Conservation (phyloP, 1,284 basidiomycete species). For the Rhodotorula sp. region DNA sequence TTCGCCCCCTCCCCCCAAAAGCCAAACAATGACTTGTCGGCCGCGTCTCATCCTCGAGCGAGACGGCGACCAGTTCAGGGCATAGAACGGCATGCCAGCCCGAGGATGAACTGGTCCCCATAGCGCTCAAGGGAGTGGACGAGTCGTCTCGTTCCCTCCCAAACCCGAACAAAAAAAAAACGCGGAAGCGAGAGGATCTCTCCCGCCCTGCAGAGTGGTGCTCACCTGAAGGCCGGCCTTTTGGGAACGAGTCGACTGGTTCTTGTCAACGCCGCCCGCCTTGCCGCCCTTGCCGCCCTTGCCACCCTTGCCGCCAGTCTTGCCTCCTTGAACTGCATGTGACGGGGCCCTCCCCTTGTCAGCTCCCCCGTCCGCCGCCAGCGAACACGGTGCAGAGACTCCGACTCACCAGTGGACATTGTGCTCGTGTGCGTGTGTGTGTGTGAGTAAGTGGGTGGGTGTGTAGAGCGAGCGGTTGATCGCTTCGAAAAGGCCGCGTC, state of each 20-base stretch:
- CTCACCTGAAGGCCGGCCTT: conserved; percentile 80
- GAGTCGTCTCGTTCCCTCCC: neutral
- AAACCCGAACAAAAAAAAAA: neutral
- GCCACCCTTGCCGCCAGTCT: conserved; percentile 52
- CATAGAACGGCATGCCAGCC: too few species aligned
- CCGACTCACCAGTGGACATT: conserved; percentile 23
- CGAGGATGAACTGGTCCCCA: neutral
- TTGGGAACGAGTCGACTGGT: conserved; percentile 68
- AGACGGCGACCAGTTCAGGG: neutral
- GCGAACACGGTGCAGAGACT: neutral
- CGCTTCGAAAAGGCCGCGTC: neutral
- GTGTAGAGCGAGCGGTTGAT: conserved; percentile 9
- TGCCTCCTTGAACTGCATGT: conserved; percentile 45
- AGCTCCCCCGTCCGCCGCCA: too few species aligned
- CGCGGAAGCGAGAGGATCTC: neutral
- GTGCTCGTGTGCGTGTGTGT: neutral
- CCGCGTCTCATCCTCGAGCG: neutral
- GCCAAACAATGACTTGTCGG: conserved; percentile 18
- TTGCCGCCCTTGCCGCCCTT: conserved; percentile 46
- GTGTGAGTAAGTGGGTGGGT: neutral
- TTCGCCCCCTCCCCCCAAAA: neutral
- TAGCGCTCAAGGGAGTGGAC: neutral
- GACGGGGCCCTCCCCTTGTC: neutral
- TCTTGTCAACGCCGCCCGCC: conserved; percentile 52
- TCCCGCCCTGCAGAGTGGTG: conserved; percentile 27